These are phyloP conservation scores for Starmerella apis DNA, from an alignment of 805 yeast species.

Conservation along the genomic window DNA sequence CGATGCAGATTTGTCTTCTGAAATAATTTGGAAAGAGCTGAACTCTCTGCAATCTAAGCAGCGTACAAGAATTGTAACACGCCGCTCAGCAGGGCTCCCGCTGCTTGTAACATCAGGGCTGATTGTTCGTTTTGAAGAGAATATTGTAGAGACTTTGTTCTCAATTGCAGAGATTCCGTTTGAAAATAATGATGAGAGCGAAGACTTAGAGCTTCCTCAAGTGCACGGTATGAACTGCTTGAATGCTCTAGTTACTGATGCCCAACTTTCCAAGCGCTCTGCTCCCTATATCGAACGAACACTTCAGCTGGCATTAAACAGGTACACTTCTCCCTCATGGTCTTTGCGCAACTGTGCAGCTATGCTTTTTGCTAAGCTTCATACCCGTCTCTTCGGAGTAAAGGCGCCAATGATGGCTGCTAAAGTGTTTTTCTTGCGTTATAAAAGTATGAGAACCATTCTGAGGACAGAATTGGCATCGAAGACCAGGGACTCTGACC, in stretches of 20 bases:
- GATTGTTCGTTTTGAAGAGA: conserved; percentile 28
- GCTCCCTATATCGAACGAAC: conserved; percentile 46
- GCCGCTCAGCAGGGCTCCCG: conserved; percentile 92
- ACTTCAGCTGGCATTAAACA: conserved; percentile 47
- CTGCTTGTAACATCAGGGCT: conserved; percentile 44
- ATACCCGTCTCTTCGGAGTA: conserved; percentile 68
- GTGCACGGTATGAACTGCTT: conserved; percentile 89
- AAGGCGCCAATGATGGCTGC: conserved; percentile 37
- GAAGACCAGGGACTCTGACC: conserved; percentile 11
- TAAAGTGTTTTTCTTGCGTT: conserved; percentile 59
- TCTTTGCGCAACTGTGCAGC: conserved; percentile 83
- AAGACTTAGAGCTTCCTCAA: conserved; percentile 69
- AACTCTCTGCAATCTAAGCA: background rate
- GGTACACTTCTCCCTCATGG: conserved; percentile 66
- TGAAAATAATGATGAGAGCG: conserved; percentile 35
- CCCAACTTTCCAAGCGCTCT: conserved; percentile 48
- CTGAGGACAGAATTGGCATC: conserved; percentile 33
- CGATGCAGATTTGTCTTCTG: background rate
- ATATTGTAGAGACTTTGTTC: conserved; percentile 44
- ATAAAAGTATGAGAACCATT: conserved; percentile 41
- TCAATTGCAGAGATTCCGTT: conserved; percentile 46
- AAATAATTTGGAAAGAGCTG: conserved; percentile 8
- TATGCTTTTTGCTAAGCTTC: conserved; percentile 81
- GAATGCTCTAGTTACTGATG: conserved; percentile 60
- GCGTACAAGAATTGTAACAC: conserved; percentile 52